A percentile compares a stretch with the other conserved stretches of the same genome.
phyloP scores from a whole-genome alignment of 441 rosid species.

The Gossypium gossypioides region DNA sequence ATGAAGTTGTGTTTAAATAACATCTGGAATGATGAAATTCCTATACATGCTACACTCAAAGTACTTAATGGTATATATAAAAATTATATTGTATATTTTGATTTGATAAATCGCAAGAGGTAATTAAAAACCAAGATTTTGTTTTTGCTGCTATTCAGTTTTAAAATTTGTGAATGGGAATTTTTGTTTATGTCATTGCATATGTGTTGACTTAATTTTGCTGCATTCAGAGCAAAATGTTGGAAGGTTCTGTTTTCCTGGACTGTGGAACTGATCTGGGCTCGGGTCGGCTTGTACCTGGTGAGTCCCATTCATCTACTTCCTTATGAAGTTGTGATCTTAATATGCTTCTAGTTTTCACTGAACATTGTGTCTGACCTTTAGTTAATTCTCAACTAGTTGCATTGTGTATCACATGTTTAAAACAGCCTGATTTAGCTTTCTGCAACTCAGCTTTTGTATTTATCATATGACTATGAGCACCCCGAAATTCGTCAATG shows the following conservation, averaged over 20 bases:
- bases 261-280: constrained; percentile 93
- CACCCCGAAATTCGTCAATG: neutral
- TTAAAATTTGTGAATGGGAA: neutral
- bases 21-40: neutral
- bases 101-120: neutral
- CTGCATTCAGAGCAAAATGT: constrained; percentile 47
- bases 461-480: neutral
- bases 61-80: neutral
- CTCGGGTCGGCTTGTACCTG: constrained; percentile 81
- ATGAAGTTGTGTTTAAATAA: neutral
- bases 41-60: neutral
- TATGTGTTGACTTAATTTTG: neutral
- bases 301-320: constrained; percentile 35
- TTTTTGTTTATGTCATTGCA: neutral
- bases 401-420: neutral
- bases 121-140: neutral
- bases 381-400: neutral
- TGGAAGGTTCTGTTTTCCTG: constrained; percentile 71
- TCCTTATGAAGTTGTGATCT: constrained; percentile 1
- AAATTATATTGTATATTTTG: neutral
- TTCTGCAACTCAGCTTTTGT: neutral
- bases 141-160: neutral
- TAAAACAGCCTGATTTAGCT: neutral
- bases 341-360: neutral
- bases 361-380: neutral